phyloP scores from a whole-genome alignment of 176 grass and related monocot genomes.

The Musa schizocarpa region DNA sequence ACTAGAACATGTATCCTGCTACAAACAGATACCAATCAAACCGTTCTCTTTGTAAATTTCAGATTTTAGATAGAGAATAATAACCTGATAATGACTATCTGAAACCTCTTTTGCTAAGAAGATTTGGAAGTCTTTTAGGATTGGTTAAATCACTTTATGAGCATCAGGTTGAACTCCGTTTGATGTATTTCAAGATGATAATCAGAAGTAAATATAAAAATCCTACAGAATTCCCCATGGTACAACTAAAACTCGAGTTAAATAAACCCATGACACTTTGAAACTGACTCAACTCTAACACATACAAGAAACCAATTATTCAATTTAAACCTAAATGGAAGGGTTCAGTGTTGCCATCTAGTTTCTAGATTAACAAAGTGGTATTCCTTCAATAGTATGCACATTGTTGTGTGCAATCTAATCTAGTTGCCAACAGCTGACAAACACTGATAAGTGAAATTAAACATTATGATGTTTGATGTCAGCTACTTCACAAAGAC shows the following conservation, averaged over 20 bases:
- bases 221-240: background rate
- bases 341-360: background rate
- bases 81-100: background rate
- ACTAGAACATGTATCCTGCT: background rate
- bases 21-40: background rate
- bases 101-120: background rate
- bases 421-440: background rate
- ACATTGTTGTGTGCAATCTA: too few species aligned
- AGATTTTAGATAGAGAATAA: background rate
- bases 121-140: background rate
- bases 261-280: background rate
- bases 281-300: background rate
- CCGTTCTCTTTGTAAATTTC: background rate
- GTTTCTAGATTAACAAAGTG: background rate
- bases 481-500: background rate
- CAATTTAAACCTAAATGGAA: background rate
- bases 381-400: too few species aligned
- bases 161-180: too few species aligned
- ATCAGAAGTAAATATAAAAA: background rate
- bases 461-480: background rate
- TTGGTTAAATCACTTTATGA: background rate
- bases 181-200: background rate
- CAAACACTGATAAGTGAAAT: background rate
- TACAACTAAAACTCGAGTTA: background rate
- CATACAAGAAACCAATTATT: background rate